Base-by-base conservation (phyloP, 2,329 filamentous ascomycete species). In the Aspergillus sp. region DNA sequence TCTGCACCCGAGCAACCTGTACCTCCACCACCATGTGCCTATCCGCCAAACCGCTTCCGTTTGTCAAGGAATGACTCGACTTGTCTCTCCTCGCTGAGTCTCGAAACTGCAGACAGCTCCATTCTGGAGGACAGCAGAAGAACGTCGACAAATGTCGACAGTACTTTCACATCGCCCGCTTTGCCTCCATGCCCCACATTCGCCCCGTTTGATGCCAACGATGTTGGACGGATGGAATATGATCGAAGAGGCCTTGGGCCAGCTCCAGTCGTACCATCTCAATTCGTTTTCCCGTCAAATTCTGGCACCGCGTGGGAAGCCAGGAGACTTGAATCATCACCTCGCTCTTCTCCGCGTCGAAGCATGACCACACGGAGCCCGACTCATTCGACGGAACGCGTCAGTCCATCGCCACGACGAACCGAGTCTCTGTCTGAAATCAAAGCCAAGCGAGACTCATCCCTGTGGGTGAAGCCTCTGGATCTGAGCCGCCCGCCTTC, bases 41-140 rank as follows among this genome's bases (percentile, higher is more conserved):
- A 67, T 58, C 67, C 66, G 17, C 66, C 68, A n/a, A 72, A 72
- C 44, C 65, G 73, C 38, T 71, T 75, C 57, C 71, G 68, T 32
- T 68, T 75, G 13, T 66, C 72, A 25, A 70, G 69, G 58, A 74
- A 76, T 42, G 74, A 76, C 56, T 77, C 73, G 4, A 67, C 72
- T 64, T 68, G 74, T 3, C 65, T 74, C 41, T 77, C 75, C 11
- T 74, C 73, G 1, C 62, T 75, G 61, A 77, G 75, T 54, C 59
- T 77, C 1, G 75, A 76, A 54, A 77, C 73, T 1, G 75, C 72
- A 3, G 73, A 75, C 60, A 77, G 74, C 57, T 77, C 75, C 2
- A 76, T 77, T 41, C 57, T 76, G 25, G 73, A 76, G 8, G 75
- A 75, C 30, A 68, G 69, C 42, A 61, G 64, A 54, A 67, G 68